Evolutionary conservation across 2,329 filamentous ascomycete species (phyloP), one percentile per base, ranked within the genome.

Genomic region (Aureobasidium musti): DNA sequence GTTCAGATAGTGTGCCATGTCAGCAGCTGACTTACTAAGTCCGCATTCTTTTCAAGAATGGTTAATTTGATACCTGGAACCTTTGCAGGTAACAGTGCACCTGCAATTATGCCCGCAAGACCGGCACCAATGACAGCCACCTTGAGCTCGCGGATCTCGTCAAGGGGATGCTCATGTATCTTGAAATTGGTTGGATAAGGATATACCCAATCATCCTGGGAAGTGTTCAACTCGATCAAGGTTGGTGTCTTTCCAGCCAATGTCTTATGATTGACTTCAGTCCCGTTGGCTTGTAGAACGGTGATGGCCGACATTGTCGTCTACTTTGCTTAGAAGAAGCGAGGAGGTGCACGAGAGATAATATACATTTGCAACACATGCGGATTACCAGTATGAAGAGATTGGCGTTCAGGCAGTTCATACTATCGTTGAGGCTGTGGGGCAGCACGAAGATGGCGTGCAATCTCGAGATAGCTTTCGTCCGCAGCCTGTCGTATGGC

Each of bases 41-140:
- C 87, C 0, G 79, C 72, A 69, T 90, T 90, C 77, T 90, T 91
- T 72, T 91, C 88, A 63, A 86, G 86, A 43, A 91, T 86, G 0
- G 82, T 85, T 67, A 92, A 76, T 52, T 89, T 78, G 56, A 91
- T 83, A 0, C 83, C 83, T 0, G 89, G 89, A 0, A 92, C 85
- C 69, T 92, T 92, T 11, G 79, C 82, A 0, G 89, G 89, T 0
- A 92, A 78, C 10, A 91, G 76, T 8, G 87, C 81, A 0, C 88
- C 89, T 1, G 89, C 86, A 5, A 84, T 83, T 41, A 90, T 82
- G 3, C 88, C 88, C 0, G 86, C 76, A 0, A 90, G 76, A 35
- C 88, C 88, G 10, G 86, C 87, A 1, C 88, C 88, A 37, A 90
- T 83, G 0, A 90, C 82, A 0, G 83, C 85, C 1, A 89, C 86